Conservation (phyloP, 306 rosid genomes). For the barrel medic (Medicago truncatula) region MtrunA17r5.0-ANR NC_053049.1:37709501-37710000, state of each 20-base stretch:
- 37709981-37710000: too few relatives aligned
- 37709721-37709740: conserved; percentile 74
- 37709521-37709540: conserved; percentile 17
- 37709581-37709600: conserved; percentile 69
- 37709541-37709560: conserved; percentile 67
- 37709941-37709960: background rate
- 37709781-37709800: background rate
- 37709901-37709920: background rate
- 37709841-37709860: conserved; percentile 6
- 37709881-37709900: conserved; percentile 1
- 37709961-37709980: background rate
- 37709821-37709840: conserved; percentile 11
- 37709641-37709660: conserved; percentile 58
- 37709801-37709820: conserved; percentile 33
- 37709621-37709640: conserved; percentile 63
- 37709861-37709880: background rate
- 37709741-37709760: conserved; percentile 76
- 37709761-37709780: conserved; percentile 73
- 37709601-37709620: conserved; percentile 70
- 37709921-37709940: background rate
- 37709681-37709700: conserved; percentile 36
- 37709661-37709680: conserved; percentile 51
- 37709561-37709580: conserved; percentile 65
- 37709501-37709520: conserved; percentile 28
- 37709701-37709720: conserved; percentile 66